Base-by-base conservation (phyloP, 148 eudicot genomes). In the Rhododendron vialii region DNA sequence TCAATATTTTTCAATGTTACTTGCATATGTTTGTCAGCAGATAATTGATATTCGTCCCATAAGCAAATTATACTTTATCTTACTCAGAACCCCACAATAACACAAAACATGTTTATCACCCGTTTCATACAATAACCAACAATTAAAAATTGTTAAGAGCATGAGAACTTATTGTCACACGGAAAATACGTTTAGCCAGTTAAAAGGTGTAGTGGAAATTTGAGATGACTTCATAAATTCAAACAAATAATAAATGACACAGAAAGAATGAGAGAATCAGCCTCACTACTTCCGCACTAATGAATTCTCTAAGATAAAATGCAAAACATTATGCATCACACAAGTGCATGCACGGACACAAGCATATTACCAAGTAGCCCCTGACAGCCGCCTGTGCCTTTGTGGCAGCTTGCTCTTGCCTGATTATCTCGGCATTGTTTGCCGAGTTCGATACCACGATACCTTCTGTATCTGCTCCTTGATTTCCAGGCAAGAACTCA, bases 321-420 rank as follows among this genome's bases (percentile, higher is more conserved):
- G 47, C 61, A 48, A 26, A 22, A 38, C 17, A 15, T 73, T 12
- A 33, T 78, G 26, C 38, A 69, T 69, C 76, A 71, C 76, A 30
- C 38, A 33, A 30, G 76, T 13, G 76, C 76, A 71, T 12, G 76
- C 1, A 1, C 38, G 33, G 76, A 71, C 41, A 71, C 76, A 30
- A 79, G 36, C 45, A 33, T 59, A 59, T 89, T 93, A 93, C 95
- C 95, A 92, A 85, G 88, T 89, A 92, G 53, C 93, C 93, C 87
- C 92, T 87, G 81, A 93, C 92, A 84, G 92, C 93, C 18, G 95
- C 92, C 85, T 90, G 93, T 76, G 91, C 90, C 88, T 92, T 91
- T 57, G 90, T 88, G 50, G 93, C 95, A 87, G 94, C 92, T 82
- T 87, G 79, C 33, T 92, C 89, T 85, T 57, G 92, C 38, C 75